phyloP scores from a whole-genome alignment of 139 green algal genomes.

The Picocystis salinarum region DNA sequence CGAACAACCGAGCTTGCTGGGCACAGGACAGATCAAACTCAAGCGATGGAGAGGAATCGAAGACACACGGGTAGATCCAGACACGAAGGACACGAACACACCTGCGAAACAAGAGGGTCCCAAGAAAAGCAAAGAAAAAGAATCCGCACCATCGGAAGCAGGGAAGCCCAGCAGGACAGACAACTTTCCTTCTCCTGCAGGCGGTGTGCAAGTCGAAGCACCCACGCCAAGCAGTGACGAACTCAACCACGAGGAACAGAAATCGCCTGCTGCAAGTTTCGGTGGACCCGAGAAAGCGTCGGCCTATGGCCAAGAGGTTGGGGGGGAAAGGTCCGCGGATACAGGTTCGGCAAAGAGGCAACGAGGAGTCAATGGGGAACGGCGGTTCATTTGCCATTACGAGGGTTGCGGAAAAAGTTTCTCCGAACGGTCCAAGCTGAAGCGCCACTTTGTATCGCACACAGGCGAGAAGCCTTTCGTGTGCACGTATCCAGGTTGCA shows the following conservation, averaged over 20 bases:
- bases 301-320: background rate
- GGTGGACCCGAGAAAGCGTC: too few species aligned
- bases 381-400: conserved; percentile 22
- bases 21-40: background rate
- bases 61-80: too few species aligned
- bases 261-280: too few species aligned
- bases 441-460: conserved; percentile 28
- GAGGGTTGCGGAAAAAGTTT: conserved; percentile 26
- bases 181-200: background rate
- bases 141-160: too few species aligned
- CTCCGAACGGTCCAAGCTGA: conserved; percentile 26
- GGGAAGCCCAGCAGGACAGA: too few species aligned
- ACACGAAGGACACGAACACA: too few species aligned
- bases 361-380: conserved; percentile 14
- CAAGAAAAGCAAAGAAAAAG: too few species aligned
- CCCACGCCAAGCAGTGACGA: background rate
- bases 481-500: conserved; percentile 21
- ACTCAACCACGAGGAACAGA: background rate
- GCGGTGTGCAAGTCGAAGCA: background rate
- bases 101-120: too few species aligned
- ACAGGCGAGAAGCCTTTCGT: conserved; percentile 26
- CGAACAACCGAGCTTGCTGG: background rate
- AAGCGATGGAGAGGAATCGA: background rate
- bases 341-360: background rate
- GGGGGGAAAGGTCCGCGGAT: background rate